Base-by-base conservation (phyloP, 2,329 filamentous ascomycete genomes). In the Pestalotiopsis sp. region DNA sequence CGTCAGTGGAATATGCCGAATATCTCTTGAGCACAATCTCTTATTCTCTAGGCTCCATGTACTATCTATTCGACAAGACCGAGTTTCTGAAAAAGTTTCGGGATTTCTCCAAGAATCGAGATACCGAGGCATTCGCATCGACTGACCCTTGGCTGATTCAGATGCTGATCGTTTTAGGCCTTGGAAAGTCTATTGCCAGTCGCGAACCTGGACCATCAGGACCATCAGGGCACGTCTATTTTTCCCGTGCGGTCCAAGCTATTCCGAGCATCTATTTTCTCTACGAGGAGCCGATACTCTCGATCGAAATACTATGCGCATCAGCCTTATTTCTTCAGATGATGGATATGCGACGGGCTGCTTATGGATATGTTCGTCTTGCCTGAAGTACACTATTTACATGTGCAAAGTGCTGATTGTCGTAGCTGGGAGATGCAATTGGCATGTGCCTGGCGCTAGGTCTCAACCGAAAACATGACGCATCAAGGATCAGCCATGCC, bases 121-220 rank as follows among this genome's bases (percentile, higher is more conserved):
- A 36, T 12, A 27, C 57, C 27, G 57, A 36, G 20, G 57, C 57
- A 59, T n/a, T 7, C 25, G 23, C 11, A 27, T 12, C 23, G 17
- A 59, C 57, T 59, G 57, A 59, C 57, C 57, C 57, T 14, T 59
- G 57, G 57, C 57, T 59, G 11, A 59, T 59, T 36, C 57, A 59
- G 57, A 31, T 59, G 57, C 57, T 59, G 23, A 36, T 59, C 57
- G 17, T 36, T 1, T 4, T 59, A 36, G 57, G 23, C 27, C 27
- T 59, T 0, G 57, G 57, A n/a, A 59, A 59, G 57, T 59, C 57
- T 27, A 4, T 59, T 5, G 27, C 27, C 9, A 27, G 23, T 36
- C 57, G 57, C 27, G 57, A 59, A 27, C 23, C 57, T 13, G 27
- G 57, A 9, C 57, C 57, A n/a, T 59, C 57, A 59, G 57, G 57